Conservation (phyloP, 2,329 filamentous ascomycete species). For the Talaromyces rugulosus region DNA sequence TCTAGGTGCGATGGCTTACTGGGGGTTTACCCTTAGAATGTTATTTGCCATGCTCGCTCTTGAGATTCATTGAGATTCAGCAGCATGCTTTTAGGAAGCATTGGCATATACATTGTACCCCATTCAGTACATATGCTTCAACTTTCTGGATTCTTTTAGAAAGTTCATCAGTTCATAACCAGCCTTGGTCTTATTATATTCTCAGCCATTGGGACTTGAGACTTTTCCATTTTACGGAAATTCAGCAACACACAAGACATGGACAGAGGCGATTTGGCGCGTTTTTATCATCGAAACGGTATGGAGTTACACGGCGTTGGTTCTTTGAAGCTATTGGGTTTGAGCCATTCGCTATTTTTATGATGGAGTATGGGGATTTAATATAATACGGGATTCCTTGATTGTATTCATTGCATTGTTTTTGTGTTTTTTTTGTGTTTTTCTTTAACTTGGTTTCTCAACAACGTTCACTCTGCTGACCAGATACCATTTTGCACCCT, state of each 20-base stretch:
- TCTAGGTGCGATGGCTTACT: background rate
- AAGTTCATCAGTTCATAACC: background rate
- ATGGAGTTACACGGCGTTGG: conserved; percentile 11
- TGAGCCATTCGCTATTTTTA: conserved; percentile 15
- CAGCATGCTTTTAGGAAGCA: background rate
- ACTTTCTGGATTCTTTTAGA: background rate
- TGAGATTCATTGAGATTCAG: background rate
- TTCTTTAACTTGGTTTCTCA: background rate
- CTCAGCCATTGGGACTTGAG: background rate
- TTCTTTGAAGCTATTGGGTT: background rate
- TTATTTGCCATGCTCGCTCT: background rate
- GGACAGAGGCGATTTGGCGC: conserved; percentile 2
- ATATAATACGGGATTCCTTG: conserved; percentile 16
- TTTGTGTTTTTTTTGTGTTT: background rate
- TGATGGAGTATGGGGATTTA: conserved; percentile 12
- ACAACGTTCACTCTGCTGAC: conserved; percentile 14
- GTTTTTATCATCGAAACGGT: conserved; percentile 1
- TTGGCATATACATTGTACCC: conserved; percentile 11
- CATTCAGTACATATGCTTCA: background rate
- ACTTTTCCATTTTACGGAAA: background rate
- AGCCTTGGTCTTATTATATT: background rate
- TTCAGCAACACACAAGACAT: background rate
- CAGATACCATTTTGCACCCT: conserved; percentile 16
- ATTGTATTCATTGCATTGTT: conserved; percentile 4
- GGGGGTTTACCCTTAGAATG: background rate